Conservation (phyloP, 495 filamentous ascomycete genomes). For the Hypoxylon fragiforme region DNA sequence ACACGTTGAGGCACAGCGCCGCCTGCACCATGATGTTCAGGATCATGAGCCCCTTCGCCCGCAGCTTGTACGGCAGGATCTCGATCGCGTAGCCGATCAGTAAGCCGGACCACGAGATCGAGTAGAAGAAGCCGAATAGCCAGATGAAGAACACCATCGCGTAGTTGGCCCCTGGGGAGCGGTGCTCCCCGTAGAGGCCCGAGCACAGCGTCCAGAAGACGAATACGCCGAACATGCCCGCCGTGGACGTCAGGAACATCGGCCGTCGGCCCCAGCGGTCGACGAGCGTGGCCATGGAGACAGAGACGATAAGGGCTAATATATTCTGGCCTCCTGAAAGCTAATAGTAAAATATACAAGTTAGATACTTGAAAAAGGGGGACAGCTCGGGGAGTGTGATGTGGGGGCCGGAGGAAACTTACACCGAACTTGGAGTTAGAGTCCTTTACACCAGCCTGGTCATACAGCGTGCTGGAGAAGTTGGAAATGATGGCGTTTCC, state of each 20-base stretch:
- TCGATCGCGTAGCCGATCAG: constrained; percentile 69
- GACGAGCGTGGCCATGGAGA: constrained; percentile 60
- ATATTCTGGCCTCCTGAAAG: constrained; percentile 56
- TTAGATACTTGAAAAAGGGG: not conserved
- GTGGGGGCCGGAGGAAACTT: constrained; percentile 19
- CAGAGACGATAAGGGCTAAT: constrained; percentile 56
- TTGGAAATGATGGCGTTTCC: constrained; percentile 70
- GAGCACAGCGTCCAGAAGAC: constrained; percentile 57
- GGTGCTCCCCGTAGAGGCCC: constrained; percentile 46
- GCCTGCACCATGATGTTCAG: constrained; percentile 56
- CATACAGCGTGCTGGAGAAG: constrained; percentile 62
- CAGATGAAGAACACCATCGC: constrained; percentile 62
- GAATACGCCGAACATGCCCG: constrained; percentile 62
- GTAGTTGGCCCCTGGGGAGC: constrained; percentile 44
- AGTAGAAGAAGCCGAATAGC: constrained; percentile 58
- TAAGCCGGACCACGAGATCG: constrained; percentile 65
- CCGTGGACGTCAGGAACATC: constrained; percentile 61
- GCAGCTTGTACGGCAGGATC: constrained; percentile 71
- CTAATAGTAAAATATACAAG: constrained; percentile 28
- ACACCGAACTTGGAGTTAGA: constrained; percentile 52
- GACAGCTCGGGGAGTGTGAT: not conserved
- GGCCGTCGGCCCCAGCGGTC: constrained; percentile 63
- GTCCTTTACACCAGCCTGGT: constrained; percentile 58
- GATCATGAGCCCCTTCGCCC: constrained; percentile 60
- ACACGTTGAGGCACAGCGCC: constrained; percentile 57